These are phyloP conservation scores for Clohesyomyces aquaticus DNA, from an alignment of 495 filamentous ascomycete genomes.

Conservation along the genomic window DNA sequence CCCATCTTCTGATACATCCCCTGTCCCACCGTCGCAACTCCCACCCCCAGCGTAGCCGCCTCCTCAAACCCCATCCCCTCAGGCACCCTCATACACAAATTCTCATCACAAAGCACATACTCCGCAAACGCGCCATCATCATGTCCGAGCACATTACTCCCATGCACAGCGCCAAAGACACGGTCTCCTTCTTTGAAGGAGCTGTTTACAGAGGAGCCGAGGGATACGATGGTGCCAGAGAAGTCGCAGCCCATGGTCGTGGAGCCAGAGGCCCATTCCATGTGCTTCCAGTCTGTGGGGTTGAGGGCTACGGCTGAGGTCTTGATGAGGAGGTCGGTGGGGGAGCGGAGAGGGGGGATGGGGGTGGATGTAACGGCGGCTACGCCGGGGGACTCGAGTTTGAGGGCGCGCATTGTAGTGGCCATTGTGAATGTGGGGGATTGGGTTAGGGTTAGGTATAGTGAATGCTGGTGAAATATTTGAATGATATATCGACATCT, in stretches of 20 bases:
- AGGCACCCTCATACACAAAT: conserved; percentile 58
- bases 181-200: conserved; percentile 56
- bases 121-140: conserved; percentile 61
- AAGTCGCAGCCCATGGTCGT: conserved; percentile 60
- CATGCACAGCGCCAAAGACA: conserved; percentile 56
- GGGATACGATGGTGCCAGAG: conserved; percentile 57
- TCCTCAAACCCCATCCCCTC: conserved; percentile 58
- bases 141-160: conserved; percentile 53
- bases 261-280: conserved; percentile 47
- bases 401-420: conserved; percentile 30
- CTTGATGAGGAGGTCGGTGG: conserved; percentile 49
- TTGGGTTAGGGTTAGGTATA: background rate
- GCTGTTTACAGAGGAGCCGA: conserved; percentile 56
- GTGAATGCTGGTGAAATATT: background rate
- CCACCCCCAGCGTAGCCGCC: conserved; percentile 59
- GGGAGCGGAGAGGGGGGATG: conserved; percentile 13
- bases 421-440: background rate
- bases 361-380: conserved; percentile 14
- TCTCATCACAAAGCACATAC: conserved; percentile 55
- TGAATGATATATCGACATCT: too few species aligned
- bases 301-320: conserved; percentile 57
- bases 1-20: conserved; percentile 52
- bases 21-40: conserved; percentile 55
- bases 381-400: conserved; percentile 11
- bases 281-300: conserved; percentile 63